Percentiles rank a stretch among this genome's conserved stretches.
phyloP scores from a whole-genome alignment of 1,139 yeast genomes.

The Kodamaea derodonti region DNA sequence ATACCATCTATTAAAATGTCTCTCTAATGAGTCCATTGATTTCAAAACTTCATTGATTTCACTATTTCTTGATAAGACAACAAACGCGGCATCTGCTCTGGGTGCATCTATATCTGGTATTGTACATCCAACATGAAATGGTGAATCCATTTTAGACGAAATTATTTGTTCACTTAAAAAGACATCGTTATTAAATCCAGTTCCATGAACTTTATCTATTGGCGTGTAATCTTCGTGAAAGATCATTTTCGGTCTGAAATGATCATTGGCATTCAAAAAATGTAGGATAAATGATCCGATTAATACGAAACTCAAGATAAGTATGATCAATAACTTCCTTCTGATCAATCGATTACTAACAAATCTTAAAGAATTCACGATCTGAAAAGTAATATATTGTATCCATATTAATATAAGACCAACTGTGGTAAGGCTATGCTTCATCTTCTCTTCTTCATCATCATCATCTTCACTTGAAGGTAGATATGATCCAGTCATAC shows the following conservation, averaged over 20 bases:
- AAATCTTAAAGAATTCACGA: not conserved
- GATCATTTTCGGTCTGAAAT: slow-evolving; percentile 1
- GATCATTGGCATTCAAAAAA: slow-evolving; percentile 1
- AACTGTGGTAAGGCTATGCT: too few relatives aligned
- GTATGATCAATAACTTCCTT: not conserved
- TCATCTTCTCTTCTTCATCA: not conserved
- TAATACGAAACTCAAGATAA: not conserved
- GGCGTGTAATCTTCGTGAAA: not conserved
- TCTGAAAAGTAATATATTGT: not conserved
- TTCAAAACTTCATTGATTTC: slow-evolving; percentile 67
- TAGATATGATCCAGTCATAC: not conserved
- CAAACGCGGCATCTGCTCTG: slow-evolving; percentile 73
- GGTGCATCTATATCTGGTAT: slow-evolving; percentile 28
- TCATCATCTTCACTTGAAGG: not conserved
- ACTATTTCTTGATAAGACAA: slow-evolving; percentile 74
- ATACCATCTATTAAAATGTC: slow-evolving; percentile 88
- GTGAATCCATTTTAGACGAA: slow-evolving; percentile 31
- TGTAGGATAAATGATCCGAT: not conserved
- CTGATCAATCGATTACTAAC: not conserved
- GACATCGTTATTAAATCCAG: not conserved
- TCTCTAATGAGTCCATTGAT: slow-evolving; percentile 69
- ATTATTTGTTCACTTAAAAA: slow-evolving; percentile 25
- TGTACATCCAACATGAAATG: slow-evolving; percentile 53
- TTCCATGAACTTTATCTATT: not conserved
- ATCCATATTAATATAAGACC: not conserved